These are phyloP conservation scores for Syzygium oleosum DNA, from an alignment of 345 rosid genomes.

Conservation along the genomic window DNA sequence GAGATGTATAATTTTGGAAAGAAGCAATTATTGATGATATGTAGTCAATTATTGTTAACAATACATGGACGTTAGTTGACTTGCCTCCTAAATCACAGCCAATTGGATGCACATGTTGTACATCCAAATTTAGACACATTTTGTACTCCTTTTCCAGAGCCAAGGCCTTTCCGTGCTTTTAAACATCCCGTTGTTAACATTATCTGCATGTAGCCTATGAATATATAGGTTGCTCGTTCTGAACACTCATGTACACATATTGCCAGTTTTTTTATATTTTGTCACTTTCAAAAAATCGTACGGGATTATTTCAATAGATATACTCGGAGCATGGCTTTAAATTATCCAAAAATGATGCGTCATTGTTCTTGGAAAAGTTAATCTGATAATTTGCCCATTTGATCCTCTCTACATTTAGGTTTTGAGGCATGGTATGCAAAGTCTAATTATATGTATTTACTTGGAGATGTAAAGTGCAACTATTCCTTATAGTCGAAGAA, in stretches of 20 bases:
- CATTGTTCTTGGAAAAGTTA: background rate
- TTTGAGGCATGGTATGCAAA: background rate
- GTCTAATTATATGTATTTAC: background rate
- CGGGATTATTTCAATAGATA: background rate
- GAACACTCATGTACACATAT: background rate
- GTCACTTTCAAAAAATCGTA: background rate
- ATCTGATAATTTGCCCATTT: background rate
- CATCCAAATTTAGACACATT: too few relatives aligned
- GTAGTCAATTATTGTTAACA: too few relatives aligned
- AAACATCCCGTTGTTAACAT: background rate
- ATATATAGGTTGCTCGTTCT: background rate
- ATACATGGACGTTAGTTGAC: too few relatives aligned
- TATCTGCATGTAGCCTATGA: background rate
- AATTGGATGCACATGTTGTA: too few relatives aligned
- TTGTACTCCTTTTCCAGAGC: background rate
- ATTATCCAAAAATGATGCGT: background rate
- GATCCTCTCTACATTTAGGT: background rate
- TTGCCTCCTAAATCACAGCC: too few relatives aligned
- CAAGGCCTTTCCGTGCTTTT: background rate
- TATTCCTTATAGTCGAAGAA: background rate
- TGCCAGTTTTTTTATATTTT: background rate
- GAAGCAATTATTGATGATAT: too few relatives aligned
- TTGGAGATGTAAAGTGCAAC: background rate
- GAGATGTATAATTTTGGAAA: too few relatives aligned
- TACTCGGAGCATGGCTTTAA: background rate